Evolutionary conservation across 805 yeast species (phyloP), one percentile per base, ranked within the genome.

Genomic region (Saturnispora diversa): DNA sequence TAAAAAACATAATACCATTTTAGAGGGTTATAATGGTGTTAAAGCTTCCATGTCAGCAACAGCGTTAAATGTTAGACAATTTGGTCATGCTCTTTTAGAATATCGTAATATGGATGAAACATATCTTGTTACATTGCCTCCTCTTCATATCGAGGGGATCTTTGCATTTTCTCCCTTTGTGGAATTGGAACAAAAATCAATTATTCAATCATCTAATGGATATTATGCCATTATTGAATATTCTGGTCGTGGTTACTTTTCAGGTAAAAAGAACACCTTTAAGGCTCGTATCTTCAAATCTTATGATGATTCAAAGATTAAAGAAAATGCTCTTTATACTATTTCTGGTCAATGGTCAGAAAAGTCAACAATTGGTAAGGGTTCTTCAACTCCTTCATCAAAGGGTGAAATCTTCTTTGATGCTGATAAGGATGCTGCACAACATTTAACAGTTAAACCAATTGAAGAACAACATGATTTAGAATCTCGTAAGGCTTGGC

Each of bases 271-370:
- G 68, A 88, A 92, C 65, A 64, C 87, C 13, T 86, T 82, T 66
- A 92, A 88, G 64, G 95, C 95, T 20, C 74, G 90, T 55, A 70
- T 92, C 45, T 83, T 58, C 58, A 72, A 71, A 51, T 74, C 73
- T 55, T 62, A 64, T 21, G 65, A 72, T n/a, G 66, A 72, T 25
- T 62, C 69, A 10, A 48, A 49, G n/a, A 56, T 66, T 41, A 74
- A 73, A 49, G 75, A 72, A 25, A 75, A 77, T 44, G 84, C 94
- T 1, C 63, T 86, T 42, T 84, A 74, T 63, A 83, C 94, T 12
- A 79, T 92, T 45, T 54, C 68, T 35, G 98, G 98, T 35, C 97
- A 87, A 66, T 92, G 97, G 98, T 79, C 92, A 12, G 90, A 81
- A 24, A 65, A 66, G 48, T 81, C 90, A 13, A 70, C 66, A 52